phyloP scores from a whole-genome alignment of 1,284 basidiomycete species.

The Vanrija pseudolonga region DNA sequence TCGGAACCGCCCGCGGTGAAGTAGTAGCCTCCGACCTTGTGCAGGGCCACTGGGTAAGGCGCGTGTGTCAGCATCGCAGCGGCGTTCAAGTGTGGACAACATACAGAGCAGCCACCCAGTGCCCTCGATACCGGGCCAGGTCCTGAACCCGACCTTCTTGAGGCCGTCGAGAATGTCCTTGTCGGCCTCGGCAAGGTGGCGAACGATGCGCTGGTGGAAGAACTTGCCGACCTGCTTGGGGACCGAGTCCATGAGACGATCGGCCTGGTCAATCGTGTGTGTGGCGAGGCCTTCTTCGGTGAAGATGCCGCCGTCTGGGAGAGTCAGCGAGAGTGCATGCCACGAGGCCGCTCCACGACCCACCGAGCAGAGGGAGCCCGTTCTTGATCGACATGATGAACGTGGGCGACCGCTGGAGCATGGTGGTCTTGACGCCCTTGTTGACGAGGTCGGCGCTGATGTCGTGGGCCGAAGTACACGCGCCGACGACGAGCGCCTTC shows the following conservation, averaged over 20 bases:
- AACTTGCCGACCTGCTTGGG: constrained; percentile 53
- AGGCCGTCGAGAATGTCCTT: constrained; percentile 59
- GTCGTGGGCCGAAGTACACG: constrained; percentile 57
- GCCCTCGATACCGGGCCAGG: constrained; percentile 57
- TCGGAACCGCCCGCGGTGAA: constrained; percentile 60
- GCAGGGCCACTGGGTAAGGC: constrained; percentile 34
- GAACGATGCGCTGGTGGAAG: constrained; percentile 52
- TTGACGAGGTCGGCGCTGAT: constrained; percentile 53
- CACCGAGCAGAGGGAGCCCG: constrained; percentile 50
- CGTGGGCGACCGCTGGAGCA: constrained; percentile 62
- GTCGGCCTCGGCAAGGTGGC: constrained; percentile 57
- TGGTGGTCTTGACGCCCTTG: constrained; percentile 57
- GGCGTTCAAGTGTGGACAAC: neutral
- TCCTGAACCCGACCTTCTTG: constrained; percentile 59
- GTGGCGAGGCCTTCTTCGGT: constrained; percentile 53
- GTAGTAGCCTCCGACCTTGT: constrained; percentile 52
- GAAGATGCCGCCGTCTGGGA: constrained; percentile 52
- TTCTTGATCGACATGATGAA: constrained; percentile 59
- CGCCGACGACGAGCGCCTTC: constrained; percentile 60
- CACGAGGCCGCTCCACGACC: neutral
- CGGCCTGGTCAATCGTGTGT: constrained; percentile 50
- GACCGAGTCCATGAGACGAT: constrained; percentile 55
- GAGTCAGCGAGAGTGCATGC: neutral
- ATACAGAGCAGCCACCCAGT: constrained; percentile 24
- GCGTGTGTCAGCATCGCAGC: neutral